phyloP scores from a whole-genome alignment of 1,284 basidiomycete genomes.

The Malassezia globosa region DNA sequence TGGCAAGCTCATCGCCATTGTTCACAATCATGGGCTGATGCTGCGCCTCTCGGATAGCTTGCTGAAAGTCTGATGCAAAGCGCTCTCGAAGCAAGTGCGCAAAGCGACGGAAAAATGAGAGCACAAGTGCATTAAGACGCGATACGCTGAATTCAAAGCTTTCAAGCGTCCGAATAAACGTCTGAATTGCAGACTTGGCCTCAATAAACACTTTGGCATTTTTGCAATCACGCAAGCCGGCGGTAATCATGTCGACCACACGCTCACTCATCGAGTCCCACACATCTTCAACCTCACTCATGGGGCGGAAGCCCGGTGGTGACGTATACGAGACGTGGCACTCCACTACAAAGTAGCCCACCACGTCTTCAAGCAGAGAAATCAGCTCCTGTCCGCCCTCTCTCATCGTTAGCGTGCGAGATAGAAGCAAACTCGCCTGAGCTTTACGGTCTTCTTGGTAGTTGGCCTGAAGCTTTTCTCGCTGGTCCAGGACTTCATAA shows the following conservation, averaged over 20 bases:
- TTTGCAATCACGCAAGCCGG: constrained; percentile 62
- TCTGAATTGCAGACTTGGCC: constrained; percentile 71
- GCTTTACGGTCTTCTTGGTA: constrained; percentile 85
- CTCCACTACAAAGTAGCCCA: constrained; percentile 98
- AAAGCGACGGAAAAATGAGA: constrained; percentile 82
- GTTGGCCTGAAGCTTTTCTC: constrained; percentile 75
- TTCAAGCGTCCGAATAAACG: constrained; percentile 85
- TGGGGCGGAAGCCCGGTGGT: constrained; percentile 61
- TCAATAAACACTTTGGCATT: constrained; percentile 72
- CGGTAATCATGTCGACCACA: constrained; percentile 64
- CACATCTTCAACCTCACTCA: constrained; percentile 82
- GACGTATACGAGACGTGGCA: constrained; percentile 81
- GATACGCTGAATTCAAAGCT: constrained; percentile 62
- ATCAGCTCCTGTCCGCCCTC: constrained; percentile 32
- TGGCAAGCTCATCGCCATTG: constrained; percentile 60
- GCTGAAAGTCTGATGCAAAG: constrained; percentile 57
- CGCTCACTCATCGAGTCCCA: constrained; percentile 81
- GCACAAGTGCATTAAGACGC: constrained; percentile 70
- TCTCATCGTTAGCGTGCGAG: constrained; percentile 51
- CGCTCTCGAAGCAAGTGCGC: constrained; percentile 69
- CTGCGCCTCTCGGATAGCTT: constrained; percentile 67
- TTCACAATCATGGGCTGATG: constrained; percentile 80
- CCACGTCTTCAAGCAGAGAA: constrained; percentile 62
- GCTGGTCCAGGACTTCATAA: constrained; percentile 75
- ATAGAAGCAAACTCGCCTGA: constrained; percentile 90